Evolutionary conservation across 1,284 basidiomycete genomes (phyloP), one percentile per base, ranked within the genome.

Genomic region (Apiotrichum veenhuisii): DNA sequence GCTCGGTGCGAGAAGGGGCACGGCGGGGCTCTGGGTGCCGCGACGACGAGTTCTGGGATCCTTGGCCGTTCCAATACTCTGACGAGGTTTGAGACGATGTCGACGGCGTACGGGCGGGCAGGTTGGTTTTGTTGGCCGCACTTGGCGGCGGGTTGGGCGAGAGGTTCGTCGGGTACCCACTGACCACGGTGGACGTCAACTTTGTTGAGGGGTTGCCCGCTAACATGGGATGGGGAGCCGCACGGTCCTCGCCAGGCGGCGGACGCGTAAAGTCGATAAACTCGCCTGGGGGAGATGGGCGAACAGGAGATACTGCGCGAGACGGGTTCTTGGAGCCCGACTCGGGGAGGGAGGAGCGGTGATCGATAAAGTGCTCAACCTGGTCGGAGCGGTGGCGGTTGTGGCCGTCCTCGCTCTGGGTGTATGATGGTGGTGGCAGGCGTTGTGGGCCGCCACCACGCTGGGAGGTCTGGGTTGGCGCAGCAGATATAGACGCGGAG

Each of bases 211-310:
- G 38, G n/a, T 5, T 11, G 38, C n/a, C 11, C 7, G 38, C 38
- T 2, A 40, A n/a, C 38, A 40, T 20, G 8, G 38, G n/a, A n/a
- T 40, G 38, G 5, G 27, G 22, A 23, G 22, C 20, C 36, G 20
- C n/a, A 37, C 34, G 23, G 33, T 25, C 33, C 15, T 40, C 30
- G 7, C n/a, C 12, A 4, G 42, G 12, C 9, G 43, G 49, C 20
- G 51, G 34, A 26, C 56, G 51, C 2, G 56, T 26, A 45, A 54
- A 58, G 48, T 54, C 57, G 15, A 54, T 58, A 10, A n/a, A 47
- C 45, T 27, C 38, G 38, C 27, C 45, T 3, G 44, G 44, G 20
- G 18, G 11, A 18, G 44, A 25, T 17, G 26, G 17, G 4, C 27
- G 45, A 8, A 33, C 33, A 10, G 45, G 30, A 15, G 18, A 36